phyloP scores from a whole-genome alignment of 2,329 filamentous ascomycete species.

The Neofusicoccum ribis region DNA sequence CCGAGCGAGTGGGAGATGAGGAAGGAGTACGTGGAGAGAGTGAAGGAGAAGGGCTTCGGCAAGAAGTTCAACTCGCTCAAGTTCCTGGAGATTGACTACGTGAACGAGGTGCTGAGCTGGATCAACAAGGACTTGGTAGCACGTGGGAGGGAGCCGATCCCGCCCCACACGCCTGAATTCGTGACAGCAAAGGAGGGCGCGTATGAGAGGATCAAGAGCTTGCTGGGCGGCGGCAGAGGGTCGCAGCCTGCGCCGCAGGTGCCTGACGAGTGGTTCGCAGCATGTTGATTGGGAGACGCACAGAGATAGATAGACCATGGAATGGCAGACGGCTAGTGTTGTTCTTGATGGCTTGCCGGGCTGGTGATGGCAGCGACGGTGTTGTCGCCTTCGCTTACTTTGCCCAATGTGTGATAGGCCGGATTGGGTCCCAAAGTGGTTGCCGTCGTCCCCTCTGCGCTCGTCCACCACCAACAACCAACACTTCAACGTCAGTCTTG shows the following conservation, averaged over 20 bases:
- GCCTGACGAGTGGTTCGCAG: conserved; percentile 1
- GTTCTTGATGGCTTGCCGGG: background rate
- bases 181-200: conserved; percentile 36
- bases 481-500: background rate
- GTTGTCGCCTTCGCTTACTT: background rate
- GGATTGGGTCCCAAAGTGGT: background rate
- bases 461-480: background rate
- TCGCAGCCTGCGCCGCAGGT: conserved; percentile 29
- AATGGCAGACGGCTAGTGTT: background rate
- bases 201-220: conserved; percentile 32
- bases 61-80: conserved; percentile 49
- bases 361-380: background rate
- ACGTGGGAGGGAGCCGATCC: conserved; percentile 25
- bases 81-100: conserved; percentile 42
- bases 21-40: conserved; percentile 39
- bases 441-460: background rate
- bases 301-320: background rate
- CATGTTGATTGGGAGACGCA: background rate
- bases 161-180: conserved; percentile 40
- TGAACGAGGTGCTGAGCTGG: conserved; percentile 41
- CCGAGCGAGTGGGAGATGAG: conserved; percentile 48
- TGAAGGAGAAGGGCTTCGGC: conserved; percentile 42
- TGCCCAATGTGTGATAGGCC: background rate
- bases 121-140: conserved; percentile 36
- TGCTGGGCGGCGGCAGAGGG: conserved; percentile 26